A percentile compares a stretch with the other conserved stretches of the same genome.
These are phyloP conservation scores for Cenchrus purpureus DNA, from an alignment of 176 grass and related monocot species.

Conservation along the genomic window DNA sequence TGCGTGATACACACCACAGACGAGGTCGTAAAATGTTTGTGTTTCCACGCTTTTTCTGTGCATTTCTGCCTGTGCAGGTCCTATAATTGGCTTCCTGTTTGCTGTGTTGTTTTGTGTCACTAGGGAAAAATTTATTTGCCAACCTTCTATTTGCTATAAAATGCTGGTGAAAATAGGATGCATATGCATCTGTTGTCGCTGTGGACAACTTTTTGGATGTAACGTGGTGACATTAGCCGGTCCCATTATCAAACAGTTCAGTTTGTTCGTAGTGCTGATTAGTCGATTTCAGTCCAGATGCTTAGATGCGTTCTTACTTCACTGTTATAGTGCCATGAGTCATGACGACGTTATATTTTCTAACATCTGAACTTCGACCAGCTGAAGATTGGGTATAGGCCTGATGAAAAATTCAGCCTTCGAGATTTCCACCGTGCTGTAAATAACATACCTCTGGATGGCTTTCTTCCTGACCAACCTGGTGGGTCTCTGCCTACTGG, in stretches of 20 bases:
- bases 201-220: background rate
- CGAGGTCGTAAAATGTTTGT: background rate
- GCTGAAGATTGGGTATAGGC: conserved; percentile 82
- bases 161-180: too few relatives aligned
- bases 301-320: conserved; percentile 6
- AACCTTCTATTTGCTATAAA: background rate
- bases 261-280: background rate
- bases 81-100: background rate
- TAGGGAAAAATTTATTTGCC: background rate
- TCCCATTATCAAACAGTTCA: background rate
- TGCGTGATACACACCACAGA: background rate
- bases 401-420: conserved; percentile 76
- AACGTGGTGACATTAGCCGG: background rate
- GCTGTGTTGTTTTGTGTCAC: background rate
- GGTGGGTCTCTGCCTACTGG: conserved; percentile 25
- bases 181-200: background rate
- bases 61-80: background rate
- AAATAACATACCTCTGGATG: conserved; percentile 68
- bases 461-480: conserved; percentile 51
- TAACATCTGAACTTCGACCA: conserved; percentile 45
- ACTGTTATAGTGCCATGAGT: background rate
- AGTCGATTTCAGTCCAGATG: background rate
- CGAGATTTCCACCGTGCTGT: conserved; percentile 88
- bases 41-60: background rate
- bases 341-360: conserved; percentile 4